Percentiles rank a stretch among this genome's conserved stretches.
phyloP scores from a whole-genome alignment of 768 basidiomycete species.

The Sutorius australiensis region DNA sequence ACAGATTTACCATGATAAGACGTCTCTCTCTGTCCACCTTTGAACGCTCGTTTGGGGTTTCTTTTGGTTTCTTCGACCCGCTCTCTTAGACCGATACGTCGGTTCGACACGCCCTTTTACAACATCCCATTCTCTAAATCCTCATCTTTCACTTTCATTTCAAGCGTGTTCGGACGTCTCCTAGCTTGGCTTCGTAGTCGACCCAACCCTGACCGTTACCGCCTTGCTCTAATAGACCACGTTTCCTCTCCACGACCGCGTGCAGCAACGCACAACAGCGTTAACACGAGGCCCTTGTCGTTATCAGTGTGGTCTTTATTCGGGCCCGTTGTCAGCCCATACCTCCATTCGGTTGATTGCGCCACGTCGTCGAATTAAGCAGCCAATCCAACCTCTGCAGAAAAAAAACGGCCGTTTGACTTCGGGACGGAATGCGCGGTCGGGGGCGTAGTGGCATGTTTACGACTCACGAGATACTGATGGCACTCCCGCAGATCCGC shows the following conservation, averaged over 20 bases:
- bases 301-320: constrained; percentile 6
- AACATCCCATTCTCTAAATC: not conserved
- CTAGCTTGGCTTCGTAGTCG: not conserved
- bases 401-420: not conserved
- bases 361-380: constrained; percentile 3
- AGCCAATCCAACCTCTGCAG: not conserved
- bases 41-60: constrained; percentile 1
- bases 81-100: constrained; percentile 1
- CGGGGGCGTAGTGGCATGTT: constrained; percentile 3
- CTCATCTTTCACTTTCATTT: constrained; percentile 5
- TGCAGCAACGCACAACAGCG: not conserved
- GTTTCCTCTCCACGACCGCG: not conserved
- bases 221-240: not conserved
- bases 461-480: not conserved
- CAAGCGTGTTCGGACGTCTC: not conserved
- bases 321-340: constrained; percentile 12
- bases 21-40: constrained; percentile 19
- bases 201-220: not conserved
- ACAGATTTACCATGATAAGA: constrained; percentile 23
- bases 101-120: constrained; percentile 6
- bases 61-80: not conserved
- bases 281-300: constrained; percentile 5
- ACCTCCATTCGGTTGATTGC: not conserved
- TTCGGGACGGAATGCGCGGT: constrained; percentile 13
- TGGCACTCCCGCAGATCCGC: constrained; percentile 30